Base-by-base conservation (phyloP, 225 moss, liverwort and hornwort species). In the Lunularia cruciata region DNA sequence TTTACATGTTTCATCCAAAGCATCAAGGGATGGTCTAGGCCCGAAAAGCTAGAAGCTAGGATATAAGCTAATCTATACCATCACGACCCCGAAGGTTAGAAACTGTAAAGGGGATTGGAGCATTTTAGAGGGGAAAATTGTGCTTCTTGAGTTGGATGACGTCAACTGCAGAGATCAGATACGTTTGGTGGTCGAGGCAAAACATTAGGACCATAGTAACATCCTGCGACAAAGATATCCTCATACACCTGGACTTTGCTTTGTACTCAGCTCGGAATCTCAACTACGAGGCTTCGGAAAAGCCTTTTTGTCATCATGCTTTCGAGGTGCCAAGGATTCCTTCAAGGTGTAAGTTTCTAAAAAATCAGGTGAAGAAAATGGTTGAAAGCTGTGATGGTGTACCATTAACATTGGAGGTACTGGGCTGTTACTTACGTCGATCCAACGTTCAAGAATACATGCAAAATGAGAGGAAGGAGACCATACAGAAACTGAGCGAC, bases 21-120 rank as follows among this genome's bases (percentile, higher is more conserved):
- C 38, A 43, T 72, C 10, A 79, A 75, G 67, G 10, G 49, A 2
- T 58, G 38, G 25, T 67, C 60, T 20, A 75, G 52, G 1, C 49
- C 15, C 34, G 79, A 65, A 32, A 71, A 71, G 59, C 65, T 79
- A 7, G 66, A 79, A 60, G 66, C 54, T 1, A 65, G 45, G 20
- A 71, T 75, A 19, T 47, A 70, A 27, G 66, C 49, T 51, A 75
- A 43, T 52, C 47, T 79, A 16, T 79, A 67, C 57, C 75, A 72
- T 2, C 51, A 37, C 43, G 79, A 75, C 5, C n/a, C 53, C 59
- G 59, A 79, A 72, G 51, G 52, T 75, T 23, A 71, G 59, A 51
- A 67, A 71, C 47, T 60, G 78, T 27, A 58, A 78, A 63, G 78
- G 79, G 5, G 75, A 79, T 45, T 75, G 79, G 75, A 66, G 71